These are phyloP conservation scores for Rostrohypoxylon terebratum DNA, from an alignment of 495 filamentous ascomycete genomes.

Conservation along the genomic window DNA sequence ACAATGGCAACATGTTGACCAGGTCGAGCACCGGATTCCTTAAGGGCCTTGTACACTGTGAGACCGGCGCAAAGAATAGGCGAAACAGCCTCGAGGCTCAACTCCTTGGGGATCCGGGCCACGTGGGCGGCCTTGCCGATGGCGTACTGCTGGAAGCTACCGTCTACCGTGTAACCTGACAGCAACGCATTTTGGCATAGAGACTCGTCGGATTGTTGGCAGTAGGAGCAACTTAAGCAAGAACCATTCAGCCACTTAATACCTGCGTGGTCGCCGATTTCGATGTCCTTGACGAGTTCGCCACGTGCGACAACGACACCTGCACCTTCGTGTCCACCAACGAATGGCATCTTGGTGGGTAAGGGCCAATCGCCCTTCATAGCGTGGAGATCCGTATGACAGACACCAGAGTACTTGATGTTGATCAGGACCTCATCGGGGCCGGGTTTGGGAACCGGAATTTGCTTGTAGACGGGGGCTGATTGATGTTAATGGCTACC, in stretches of 20 bases:
- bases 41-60: conserved; percentile 93
- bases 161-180: conserved; percentile 92
- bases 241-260: conserved; percentile 93
- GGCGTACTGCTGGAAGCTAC: conserved; percentile 91
- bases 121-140: conserved; percentile 87
- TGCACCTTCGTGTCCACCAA: conserved; percentile 94
- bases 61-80: conserved; percentile 90
- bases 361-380: conserved; percentile 92
- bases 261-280: conserved; percentile 84
- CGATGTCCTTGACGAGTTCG: conserved; percentile 74
- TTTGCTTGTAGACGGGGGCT: conserved; percentile 82
- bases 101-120: conserved; percentile 79
- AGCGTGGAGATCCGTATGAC: conserved; percentile 90
- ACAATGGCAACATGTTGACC: conserved; percentile 88
- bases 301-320: conserved; percentile 86
- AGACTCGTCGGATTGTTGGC: conserved; percentile 69
- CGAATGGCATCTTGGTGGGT: conserved; percentile 79
- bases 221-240: conserved; percentile 83
- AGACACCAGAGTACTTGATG: conserved; percentile 93
- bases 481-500: conserved; percentile 26
- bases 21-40: conserved; percentile 78
- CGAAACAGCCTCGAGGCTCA: conserved; percentile 79
- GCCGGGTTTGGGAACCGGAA: conserved; percentile 80
- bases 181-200: conserved; percentile 78
- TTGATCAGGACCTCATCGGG: conserved; percentile 92